Evolutionary conservation across 805 yeast species (phyloP).

Genomic region (Sungouiella thailandica): DNA sequence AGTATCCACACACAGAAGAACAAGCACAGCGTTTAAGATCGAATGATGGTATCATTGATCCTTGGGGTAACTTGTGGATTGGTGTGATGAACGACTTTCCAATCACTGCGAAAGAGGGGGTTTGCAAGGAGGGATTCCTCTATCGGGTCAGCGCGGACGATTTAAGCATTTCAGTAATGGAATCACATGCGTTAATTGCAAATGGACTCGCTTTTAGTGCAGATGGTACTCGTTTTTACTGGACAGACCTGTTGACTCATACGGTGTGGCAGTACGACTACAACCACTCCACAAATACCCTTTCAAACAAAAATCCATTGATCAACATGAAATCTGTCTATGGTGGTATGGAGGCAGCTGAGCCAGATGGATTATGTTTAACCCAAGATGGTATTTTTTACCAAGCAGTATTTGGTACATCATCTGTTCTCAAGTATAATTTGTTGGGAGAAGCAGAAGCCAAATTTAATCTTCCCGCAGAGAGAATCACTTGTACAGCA

Average conservation of each 20-base stretch:
- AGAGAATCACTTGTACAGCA: slow-evolving; percentile 61
- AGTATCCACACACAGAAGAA: slow-evolving; percentile 27
- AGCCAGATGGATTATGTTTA: slow-evolving; percentile 78
- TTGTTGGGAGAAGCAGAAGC: slow-evolving; percentile 46
- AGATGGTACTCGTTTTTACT: slow-evolving; percentile 26
- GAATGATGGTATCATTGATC: slow-evolving; percentile 80
- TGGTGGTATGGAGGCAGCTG: slow-evolving; percentile 33
- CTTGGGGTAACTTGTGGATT: slow-evolving; percentile 70
- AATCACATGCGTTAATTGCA: slow-evolving; percentile 44
- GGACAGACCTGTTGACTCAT: slow-evolving; percentile 38
- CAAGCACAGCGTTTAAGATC: slow-evolving; percentile 36
- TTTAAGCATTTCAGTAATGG: slow-evolving; percentile 27
- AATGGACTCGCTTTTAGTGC: slow-evolving; percentile 52
- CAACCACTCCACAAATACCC: slow-evolving; percentile 22
- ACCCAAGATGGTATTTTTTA: slow-evolving; percentile 52
- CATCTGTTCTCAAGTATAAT: slow-evolving; percentile 50
- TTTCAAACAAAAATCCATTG: slow-evolving; percentile 24
- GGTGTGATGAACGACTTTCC: slow-evolving; percentile 72
- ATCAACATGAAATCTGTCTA: slow-evolving; percentile 15
- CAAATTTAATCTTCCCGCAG: slow-evolving; percentile 51
- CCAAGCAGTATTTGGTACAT: slow-evolving; percentile 63
- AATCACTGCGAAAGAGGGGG: slow-evolving; percentile 19
- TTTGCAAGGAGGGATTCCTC: slow-evolving; percentile 47
- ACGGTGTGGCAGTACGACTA: slow-evolving; percentile 36
- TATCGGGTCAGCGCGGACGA: slow-evolving; percentile 30